Evolutionary conservation across 208 protist genomes (phyloP), one percentile per base, ranked within the genome.

Genomic region (Trypanosoma vivax): DNA sequence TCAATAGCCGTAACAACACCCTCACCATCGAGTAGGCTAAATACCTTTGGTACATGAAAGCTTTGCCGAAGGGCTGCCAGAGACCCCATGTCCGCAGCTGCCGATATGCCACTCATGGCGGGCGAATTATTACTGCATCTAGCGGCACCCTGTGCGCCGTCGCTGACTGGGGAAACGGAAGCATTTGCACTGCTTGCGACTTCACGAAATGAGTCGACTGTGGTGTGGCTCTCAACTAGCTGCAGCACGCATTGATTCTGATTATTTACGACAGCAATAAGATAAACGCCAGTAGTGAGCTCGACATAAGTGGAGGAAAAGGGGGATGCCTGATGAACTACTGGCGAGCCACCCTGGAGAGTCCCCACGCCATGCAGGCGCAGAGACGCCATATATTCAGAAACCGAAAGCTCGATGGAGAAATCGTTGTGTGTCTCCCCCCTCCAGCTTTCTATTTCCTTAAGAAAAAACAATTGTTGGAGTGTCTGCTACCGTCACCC

Each of bases 1-100:
- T 78, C 50, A 13, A 88, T 51, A 13, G 70, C 73, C 13, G 76
- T 82, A 35, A 92, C 79, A 30, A 68, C 21, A 4, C 83, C 83
- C 37, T 92, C 83, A 40, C 86, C 79, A 34, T 90, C 62, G 1
- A 87, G 31, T 3, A 90, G 55, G 18, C 87, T 60, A 54, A 90
- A 73, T 9, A 74, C 38, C 23, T 65, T 71, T 2, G 78, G 68
- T 6, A 74, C 41, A 5, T 76, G 66, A 62, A 90, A 90, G 2
- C 18, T 57, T 11, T 50, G 41, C 11, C 50, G 51, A 3, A 90
- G 60, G 5, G 54, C 49, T 13, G 28, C 50, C 19, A 67, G 24
- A 16, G 5, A 4, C 39, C n/a, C n/a, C n/a, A 6, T 43, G 16
- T 24, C 39, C 23, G 6, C 23, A 58, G 49, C 30, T 31, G 7